Evolutionary conservation across 441 rosid genomes (phyloP).

Genomic region (Erodium trifolium): DNA sequence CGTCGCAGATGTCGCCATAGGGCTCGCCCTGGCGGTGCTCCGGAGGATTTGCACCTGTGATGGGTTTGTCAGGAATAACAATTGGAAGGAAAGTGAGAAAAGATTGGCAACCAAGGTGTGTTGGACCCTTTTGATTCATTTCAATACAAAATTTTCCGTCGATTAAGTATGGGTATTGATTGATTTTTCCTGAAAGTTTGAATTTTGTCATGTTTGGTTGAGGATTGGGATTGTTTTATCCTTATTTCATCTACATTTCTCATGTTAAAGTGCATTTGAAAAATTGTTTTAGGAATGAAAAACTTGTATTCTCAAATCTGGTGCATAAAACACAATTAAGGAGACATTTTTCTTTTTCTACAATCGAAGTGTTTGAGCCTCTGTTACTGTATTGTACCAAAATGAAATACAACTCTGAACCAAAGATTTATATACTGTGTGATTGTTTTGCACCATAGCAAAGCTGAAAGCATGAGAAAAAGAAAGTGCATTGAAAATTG

Average conservation of each 20-base stretch:
- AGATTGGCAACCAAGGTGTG: constrained; percentile 17
- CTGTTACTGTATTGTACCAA: not conserved
- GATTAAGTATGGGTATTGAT: not conserved
- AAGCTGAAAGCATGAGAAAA: not conserved
- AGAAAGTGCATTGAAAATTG: not conserved
- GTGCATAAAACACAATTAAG: not conserved
- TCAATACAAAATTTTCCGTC: not conserved
- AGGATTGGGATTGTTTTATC: not conserved
- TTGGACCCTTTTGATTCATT: not conserved
- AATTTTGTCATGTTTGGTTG: constrained; percentile 1
- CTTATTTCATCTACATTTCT: not conserved
- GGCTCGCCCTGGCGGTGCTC: constrained; percentile 17
- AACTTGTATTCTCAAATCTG: not conserved
- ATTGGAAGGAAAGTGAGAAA: constrained; percentile 18
- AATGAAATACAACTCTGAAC: no score
- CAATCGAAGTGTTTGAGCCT: not conserved
- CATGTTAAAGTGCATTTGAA: not conserved
- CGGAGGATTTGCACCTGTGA: constrained; percentile 19
- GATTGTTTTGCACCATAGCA: not conserved
- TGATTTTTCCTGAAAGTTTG: not conserved
- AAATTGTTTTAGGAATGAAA: not conserved
- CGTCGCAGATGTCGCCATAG: constrained; percentile 22
- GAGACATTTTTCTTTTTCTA: not conserved
- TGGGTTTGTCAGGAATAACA: constrained; percentile 18
- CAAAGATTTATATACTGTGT: no score